These are phyloP conservation scores for Colletotrichum truncatum DNA, from an alignment of 2,329 filamentous ascomycete genomes.

Conservation along the genomic window DNA sequence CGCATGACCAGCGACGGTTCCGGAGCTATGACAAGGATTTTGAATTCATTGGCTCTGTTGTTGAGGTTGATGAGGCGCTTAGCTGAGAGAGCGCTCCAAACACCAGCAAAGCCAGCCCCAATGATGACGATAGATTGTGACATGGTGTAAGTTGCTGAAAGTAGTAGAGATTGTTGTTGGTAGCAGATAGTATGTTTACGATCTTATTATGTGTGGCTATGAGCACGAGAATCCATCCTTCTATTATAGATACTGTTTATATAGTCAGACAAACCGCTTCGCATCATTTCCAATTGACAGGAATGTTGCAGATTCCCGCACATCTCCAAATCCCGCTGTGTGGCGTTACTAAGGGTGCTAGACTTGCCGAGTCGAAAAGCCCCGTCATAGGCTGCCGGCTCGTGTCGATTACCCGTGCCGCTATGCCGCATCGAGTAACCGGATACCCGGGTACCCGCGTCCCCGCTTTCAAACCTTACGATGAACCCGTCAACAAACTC, in stretches of 20 bases:
- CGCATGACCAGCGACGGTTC: conserved; percentile 42
- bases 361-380: not conserved
- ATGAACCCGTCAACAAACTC: not conserved
- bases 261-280: too few species aligned
- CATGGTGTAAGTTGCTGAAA: not conserved
- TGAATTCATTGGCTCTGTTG: conserved; percentile 32
- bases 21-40: conserved; percentile 43
- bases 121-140: conserved; percentile 33
- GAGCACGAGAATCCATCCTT: too few species aligned
- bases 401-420: not conserved
- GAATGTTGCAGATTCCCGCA: too few species aligned
- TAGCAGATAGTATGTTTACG: too few species aligned
- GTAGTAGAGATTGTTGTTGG: not conserved
- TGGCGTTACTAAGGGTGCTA: too few species aligned
- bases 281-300: too few species aligned
- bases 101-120: conserved; percentile 46
- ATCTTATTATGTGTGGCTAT: too few species aligned
- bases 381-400: not conserved
- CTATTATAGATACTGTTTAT: too few species aligned
- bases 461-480: not conserved
- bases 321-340: too few species aligned
- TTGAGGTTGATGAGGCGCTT: conserved; percentile 39
- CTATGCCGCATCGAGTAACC: not conserved
- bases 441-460: conserved; percentile 24
- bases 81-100: conserved; percentile 47